Conservation (phyloP, 1,284 basidiomycete genomes). For the Exsudoporus floridanus region DNA sequence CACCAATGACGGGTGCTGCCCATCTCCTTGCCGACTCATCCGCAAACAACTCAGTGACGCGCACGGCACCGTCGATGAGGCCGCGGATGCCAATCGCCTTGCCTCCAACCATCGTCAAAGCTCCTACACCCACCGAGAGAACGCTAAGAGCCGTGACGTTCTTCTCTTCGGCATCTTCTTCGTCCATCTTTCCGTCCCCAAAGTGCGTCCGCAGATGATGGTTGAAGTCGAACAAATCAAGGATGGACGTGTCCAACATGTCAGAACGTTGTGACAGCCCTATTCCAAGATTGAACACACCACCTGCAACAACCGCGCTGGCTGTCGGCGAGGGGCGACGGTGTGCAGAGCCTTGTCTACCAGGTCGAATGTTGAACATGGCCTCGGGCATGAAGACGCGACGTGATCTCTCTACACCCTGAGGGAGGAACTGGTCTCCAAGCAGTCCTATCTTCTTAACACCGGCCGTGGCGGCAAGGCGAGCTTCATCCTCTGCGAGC, state of each 20-base stretch:
- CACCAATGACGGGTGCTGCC: constrained; percentile 84
- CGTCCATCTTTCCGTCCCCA: constrained; percentile 45
- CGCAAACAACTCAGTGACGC: constrained; percentile 76
- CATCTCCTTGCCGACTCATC: constrained; percentile 85
- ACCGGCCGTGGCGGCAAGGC: constrained; percentile 65
- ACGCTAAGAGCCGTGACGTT: constrained; percentile 68
- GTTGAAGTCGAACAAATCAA: constrained; percentile 88
- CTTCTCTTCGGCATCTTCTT: constrained; percentile 48
- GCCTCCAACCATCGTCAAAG: constrained; percentile 84
- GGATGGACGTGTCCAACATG: constrained; percentile 68
- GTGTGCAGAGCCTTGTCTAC: constrained; percentile 47
- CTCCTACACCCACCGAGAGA: constrained; percentile 79
- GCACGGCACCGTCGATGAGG: constrained; percentile 74
- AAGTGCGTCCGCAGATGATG: constrained; percentile 74
- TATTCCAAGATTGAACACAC: constrained; percentile 70
- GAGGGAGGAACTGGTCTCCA: constrained; percentile 80
- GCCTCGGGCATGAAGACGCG: constrained; percentile 93
- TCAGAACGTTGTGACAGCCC: constrained; percentile 70
- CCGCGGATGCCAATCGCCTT: constrained; percentile 77
- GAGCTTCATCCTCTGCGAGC: constrained; percentile 83
- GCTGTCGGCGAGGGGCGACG: constrained; percentile 45
- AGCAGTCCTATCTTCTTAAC: constrained; percentile 71
- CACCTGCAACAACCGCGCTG: constrained; percentile 68
- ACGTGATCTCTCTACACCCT: constrained; percentile 74
- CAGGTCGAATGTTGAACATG: constrained; percentile 78